Evolutionary conservation across 345 rosid genomes (phyloP), one percentile per base, ranked within the genome.

Genomic region (Pistacia vera): DNA sequence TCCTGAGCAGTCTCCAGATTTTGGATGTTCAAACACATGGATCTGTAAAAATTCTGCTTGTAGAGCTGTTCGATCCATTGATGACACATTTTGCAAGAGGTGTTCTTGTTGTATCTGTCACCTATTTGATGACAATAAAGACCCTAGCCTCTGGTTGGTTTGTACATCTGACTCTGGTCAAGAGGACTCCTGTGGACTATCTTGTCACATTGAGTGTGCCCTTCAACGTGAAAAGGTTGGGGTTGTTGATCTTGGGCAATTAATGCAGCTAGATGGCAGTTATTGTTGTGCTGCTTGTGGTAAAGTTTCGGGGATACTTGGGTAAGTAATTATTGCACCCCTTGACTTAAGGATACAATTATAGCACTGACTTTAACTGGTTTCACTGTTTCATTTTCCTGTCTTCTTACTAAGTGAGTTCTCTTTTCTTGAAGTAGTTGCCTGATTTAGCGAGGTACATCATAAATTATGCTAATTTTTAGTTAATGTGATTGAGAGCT

Each of bases 31-130:
- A 44, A 83, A 75, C 64, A 82, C 91, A 6, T 94, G 94, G 95
- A 85, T 92, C 80, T 84, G 93, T 63, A 91, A 88, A 86, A 91
- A 91, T 74, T 83, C 86, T 67, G 91, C 93, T 11, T 91, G 96
- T 72, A 83, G 90, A 70, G 96, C 93, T 60, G 67, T 81, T 61
- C 80, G 89, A 16, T 84, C 93, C 68, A 75, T 82, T 44, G 92
- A 87, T 48, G 97, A 91, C 76, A 82, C 92, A 49, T 97, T 94
- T 77, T 97, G 99, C 89, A 91, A 81, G 85, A 92, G 99, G 79
- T 97, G 99, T 75, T 97, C 99, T 72, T 97, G 99, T 81, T 94
- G 97, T 56, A 90, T 97, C 46, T 97, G 99, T 73, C 97, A 94
- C 83, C 63, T 77, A 51, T 97, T 91, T 79, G 99, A 97, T 82